These are phyloP conservation scores for Crithidia acanthocephali DNA, from an alignment of 208 protist genomes.

Conservation along the genomic window DNA sequence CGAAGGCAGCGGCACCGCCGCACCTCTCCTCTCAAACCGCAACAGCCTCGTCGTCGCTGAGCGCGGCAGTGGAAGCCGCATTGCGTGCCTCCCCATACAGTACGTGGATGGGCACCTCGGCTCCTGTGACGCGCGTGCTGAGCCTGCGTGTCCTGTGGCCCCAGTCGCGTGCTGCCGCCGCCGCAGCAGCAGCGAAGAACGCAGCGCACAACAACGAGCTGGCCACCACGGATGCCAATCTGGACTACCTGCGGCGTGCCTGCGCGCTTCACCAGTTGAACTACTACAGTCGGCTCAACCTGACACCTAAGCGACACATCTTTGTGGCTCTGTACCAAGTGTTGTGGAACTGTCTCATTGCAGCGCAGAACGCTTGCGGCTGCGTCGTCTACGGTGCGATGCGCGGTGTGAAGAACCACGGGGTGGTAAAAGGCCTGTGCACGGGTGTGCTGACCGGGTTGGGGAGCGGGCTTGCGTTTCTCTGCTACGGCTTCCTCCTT, in stretches of 20 bases:
- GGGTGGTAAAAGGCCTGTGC: slow-evolving; percentile 23
- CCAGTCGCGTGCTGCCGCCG: background rate
- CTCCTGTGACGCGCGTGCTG: slow-evolving; percentile 14
- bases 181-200: background rate
- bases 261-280: slow-evolving; percentile 67
- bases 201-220: slow-evolving; percentile 24
- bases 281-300: slow-evolving; percentile 81
- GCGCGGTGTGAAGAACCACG: slow-evolving; percentile 35
- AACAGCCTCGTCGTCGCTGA: slow-evolving; percentile 1
- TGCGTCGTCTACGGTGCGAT: slow-evolving; percentile 55
- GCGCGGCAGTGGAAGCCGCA: slow-evolving; percentile 10
- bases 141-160: slow-evolving; percentile 15
- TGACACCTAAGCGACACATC: slow-evolving; percentile 80
- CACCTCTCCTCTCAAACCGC: background rate
- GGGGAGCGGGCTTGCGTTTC: slow-evolving; percentile 40
- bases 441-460: slow-evolving; percentile 25
- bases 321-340: slow-evolving; percentile 59
- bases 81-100: slow-evolving; percentile 26
- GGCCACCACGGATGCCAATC: slow-evolving; percentile 43
- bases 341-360: slow-evolving; percentile 69
- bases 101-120: slow-evolving; percentile 16
- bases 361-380: slow-evolving; percentile 59
- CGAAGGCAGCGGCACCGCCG: background rate
- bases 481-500: slow-evolving; percentile 67
- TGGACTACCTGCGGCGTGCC: slow-evolving; percentile 73